Base-by-base conservation (phyloP, 805 yeast genomes). In the Ogataea naganishii region DNA sequence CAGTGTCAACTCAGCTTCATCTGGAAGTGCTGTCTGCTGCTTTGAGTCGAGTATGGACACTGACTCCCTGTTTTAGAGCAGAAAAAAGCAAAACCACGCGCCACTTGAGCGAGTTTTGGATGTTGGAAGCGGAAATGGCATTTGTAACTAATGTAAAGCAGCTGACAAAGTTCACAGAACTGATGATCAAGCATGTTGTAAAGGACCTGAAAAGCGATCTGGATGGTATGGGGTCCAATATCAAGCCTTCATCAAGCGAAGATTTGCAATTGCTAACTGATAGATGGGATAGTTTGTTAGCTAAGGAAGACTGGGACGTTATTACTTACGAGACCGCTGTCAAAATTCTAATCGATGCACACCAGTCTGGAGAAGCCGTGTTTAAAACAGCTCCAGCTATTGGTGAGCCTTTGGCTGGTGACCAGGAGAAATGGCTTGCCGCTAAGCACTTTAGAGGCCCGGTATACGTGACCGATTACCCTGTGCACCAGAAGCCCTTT, bases 51-150 rank as follows among this genome's bases (percentile, higher is more conserved):
- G 96, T 81, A 1, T 92, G 95, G 92, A 75, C 94, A 0, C 47
- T 89, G 15, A 66, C 86, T 0, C 98, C 98, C 2, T 84, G 95
- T 34, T 92, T 92, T 51, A 64, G 99, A 39, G 97, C 98, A 1
- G 99, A 92, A 47, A 70, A 70, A 29, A 80, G 94, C 34, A 88
- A 85, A 47, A 92, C 99, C 0, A 82, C 76, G 44, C 66, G 98
- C 30, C 99, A 92, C 52, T 56, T 92, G 35, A 72, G 89, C 35
- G 99, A 92, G 53, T 92, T 92, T 53, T 92, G 96, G 96, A 88
- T 92, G 96, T 56, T 92, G 3, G 99, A 92, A 53, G 94, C 86
- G 0, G 99, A 92, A 50, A 54, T 85, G 14, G 75, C 84, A 7
- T 82, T 81, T 51, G 56, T 80, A 2, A 62, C 64, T 5, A 53